phyloP scores from a whole-genome alignment of 2,329 filamentous ascomycete species.

The Calycina herbarum region DNA sequence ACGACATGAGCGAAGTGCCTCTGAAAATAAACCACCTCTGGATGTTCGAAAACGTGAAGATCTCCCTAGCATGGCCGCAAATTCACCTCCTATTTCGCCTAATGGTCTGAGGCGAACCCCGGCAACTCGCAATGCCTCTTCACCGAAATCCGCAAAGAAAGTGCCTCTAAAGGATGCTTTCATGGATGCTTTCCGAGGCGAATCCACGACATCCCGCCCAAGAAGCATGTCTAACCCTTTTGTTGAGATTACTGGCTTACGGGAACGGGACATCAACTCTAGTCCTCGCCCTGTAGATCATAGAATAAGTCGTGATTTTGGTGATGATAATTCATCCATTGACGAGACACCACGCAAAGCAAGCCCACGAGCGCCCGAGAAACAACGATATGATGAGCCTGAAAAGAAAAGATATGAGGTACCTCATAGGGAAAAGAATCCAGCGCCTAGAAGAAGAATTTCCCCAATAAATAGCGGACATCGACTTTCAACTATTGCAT shows the following conservation, averaged over 20 bases:
- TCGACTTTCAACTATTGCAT: slow-evolving; percentile 36
- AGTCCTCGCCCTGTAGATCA: slow-evolving; percentile 16
- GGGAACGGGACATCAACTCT: slow-evolving; percentile 27
- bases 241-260: slow-evolving; percentile 26
- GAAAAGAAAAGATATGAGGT: slow-evolving; percentile 21
- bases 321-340: slow-evolving; percentile 9
- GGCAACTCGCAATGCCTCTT: slow-evolving; percentile 52
- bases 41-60: slow-evolving; percentile 30
- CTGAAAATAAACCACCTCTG: slow-evolving; percentile 32
- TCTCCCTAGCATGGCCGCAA: slow-evolving; percentile 31
- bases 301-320: slow-evolving; percentile 13
- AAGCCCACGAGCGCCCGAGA: slow-evolving; percentile 8
- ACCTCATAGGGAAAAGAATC: slow-evolving; percentile 17
- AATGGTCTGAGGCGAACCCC: slow-evolving; percentile 54
- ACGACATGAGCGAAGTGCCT: slow-evolving; percentile 20
- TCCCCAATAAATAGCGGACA: slow-evolving; percentile 30
- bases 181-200: slow-evolving; percentile 62
- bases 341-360: slow-evolving; percentile 19
- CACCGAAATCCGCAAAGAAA: slow-evolving; percentile 51
- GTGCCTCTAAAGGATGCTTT: slow-evolving; percentile 58
- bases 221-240: slow-evolving; percentile 28
- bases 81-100: slow-evolving; percentile 30
- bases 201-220: slow-evolving; percentile 45
- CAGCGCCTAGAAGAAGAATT: slow-evolving; percentile 22
- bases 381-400: slow-evolving; percentile 1